phyloP scores from a whole-genome alignment of 2,329 filamentous ascomycete species.

The Colletotrichum sp. region DNA sequence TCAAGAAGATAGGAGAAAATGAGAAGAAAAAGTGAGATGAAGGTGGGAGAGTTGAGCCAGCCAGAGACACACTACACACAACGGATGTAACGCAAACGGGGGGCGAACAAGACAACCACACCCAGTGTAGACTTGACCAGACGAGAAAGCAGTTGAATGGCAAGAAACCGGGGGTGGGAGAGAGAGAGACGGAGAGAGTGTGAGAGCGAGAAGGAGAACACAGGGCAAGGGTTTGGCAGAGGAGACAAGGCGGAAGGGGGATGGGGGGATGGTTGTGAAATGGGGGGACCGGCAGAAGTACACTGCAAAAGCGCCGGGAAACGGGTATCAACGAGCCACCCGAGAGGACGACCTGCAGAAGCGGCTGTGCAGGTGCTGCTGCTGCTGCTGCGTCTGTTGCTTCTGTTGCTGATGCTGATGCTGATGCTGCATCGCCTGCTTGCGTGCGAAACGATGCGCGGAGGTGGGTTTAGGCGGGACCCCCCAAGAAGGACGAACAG shows the following conservation, averaged over 20 bases:
- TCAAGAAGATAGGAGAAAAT: not conserved
- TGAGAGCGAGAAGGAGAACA: not conserved
- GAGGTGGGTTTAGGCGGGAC: not conserved
- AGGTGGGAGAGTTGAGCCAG: not conserved
- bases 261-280: slow-evolving; percentile 10
- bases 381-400: not conserved
- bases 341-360: not conserved
- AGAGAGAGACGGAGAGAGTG: not conserved
- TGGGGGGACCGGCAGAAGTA: slow-evolving; percentile 5
- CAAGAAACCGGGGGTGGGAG: not conserved
- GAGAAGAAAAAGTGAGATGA: not conserved
- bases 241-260: slow-evolving; percentile 1
- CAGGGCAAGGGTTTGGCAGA: slow-evolving; percentile 15
- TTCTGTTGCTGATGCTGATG: not conserved
- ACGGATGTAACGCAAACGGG: not conserved
- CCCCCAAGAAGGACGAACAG: not conserved
- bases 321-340: not conserved
- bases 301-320: not conserved
- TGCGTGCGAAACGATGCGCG: not conserved
- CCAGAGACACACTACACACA: not conserved
- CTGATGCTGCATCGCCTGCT: not conserved
- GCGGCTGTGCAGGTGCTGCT: slow-evolving; percentile 6
- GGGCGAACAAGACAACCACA: not conserved
- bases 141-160: not conserved
- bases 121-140: not conserved